A percentile compares a stretch with the other conserved stretches of the same genome.
Evolutionary conservation across 306 rosid species (phyloP).

Genomic region (Astragalus glycyphyllos): DNA sequence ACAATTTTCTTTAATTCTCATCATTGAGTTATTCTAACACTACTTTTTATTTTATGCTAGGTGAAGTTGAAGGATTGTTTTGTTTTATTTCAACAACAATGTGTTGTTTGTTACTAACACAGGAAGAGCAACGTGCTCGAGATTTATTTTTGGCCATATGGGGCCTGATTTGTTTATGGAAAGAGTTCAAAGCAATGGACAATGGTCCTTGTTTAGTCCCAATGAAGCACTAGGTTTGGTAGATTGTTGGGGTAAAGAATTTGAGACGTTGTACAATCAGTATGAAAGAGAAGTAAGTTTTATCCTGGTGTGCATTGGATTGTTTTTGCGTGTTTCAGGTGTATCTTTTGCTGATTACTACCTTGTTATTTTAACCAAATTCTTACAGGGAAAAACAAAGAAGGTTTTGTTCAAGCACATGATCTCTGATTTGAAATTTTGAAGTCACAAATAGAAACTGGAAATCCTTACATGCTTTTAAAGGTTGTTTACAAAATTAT

Average conservation of each 20-base stretch:
- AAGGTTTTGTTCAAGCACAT: constrained; percentile 87
- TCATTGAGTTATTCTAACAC: neutral
- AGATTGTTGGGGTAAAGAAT: constrained; percentile 97
- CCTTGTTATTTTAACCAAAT: neutral
- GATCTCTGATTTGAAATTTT: constrained; percentile 88
- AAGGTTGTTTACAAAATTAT: constrained; percentile 58
- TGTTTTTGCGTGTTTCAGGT: neutral
- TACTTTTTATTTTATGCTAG: constrained; percentile 8
- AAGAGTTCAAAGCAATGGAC: constrained; percentile 79
- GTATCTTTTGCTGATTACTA: constrained; percentile 10
- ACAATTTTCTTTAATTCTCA: neutral
- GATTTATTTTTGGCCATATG: constrained; percentile 94
- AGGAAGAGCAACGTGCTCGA: constrained; percentile 98
- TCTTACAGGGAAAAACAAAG: constrained; percentile 75
- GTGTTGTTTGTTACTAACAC: neutral
- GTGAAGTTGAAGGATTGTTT: neutral
- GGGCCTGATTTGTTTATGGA: constrained; percentile 97
- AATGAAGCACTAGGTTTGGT: constrained; percentile 82
- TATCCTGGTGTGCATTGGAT: constrained; percentile 30
- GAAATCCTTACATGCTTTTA: constrained; percentile 97
- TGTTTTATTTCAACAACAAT: neutral
- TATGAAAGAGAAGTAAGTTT: constrained; percentile 76
- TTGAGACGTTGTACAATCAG: constrained; percentile 65
- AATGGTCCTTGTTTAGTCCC: constrained; percentile 95
- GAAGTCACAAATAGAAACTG: constrained; percentile 93